Conservation (phyloP, 495 filamentous ascomycete genomes). For the Aspergillus ostianus region DNA sequence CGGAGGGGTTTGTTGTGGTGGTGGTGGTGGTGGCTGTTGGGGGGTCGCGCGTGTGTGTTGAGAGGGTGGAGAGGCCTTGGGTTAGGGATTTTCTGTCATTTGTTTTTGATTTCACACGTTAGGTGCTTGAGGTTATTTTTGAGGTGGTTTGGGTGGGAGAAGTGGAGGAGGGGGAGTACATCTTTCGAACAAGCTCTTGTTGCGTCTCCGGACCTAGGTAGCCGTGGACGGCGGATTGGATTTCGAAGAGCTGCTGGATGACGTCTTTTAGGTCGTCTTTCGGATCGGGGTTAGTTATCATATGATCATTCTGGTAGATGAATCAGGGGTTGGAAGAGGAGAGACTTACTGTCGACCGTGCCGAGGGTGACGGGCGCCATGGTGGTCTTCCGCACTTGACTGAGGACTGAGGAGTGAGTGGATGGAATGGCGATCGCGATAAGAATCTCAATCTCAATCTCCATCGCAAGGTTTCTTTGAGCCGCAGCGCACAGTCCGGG, state of each 20-base stretch:
- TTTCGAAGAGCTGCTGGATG: slow-evolving; percentile 84
- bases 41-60: slow-evolving; percentile 37
- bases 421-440: neutral
- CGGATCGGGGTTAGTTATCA: slow-evolving; percentile 13
- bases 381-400: neutral
- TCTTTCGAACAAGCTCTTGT: slow-evolving; percentile 58
- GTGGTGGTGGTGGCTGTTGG: slow-evolving; percentile 23
- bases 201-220: slow-evolving; percentile 61
- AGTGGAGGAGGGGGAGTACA: slow-evolving; percentile 45
- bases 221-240: slow-evolving; percentile 74
- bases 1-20: slow-evolving; percentile 43
- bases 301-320: neutral
- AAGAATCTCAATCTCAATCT: neutral
- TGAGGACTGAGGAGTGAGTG: too few relatives aligned
- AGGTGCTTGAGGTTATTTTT: too few relatives aligned
- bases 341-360: slow-evolving; percentile 47
- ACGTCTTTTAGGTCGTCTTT: slow-evolving; percentile 52
- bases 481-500: slow-evolving; percentile 3
- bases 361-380: slow-evolving; percentile 50
- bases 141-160: slow-evolving; percentile 2
- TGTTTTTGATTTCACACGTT: slow-evolving; percentile 2
- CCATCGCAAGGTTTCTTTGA: neutral
- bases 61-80: slow-evolving; percentile 37
- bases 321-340: neutral
- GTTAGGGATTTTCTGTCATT: slow-evolving; percentile 46